Evolutionary conservation across 768 basidiomycete genomes (phyloP).

Genomic region (Guyanaporus albipodus): DNA sequence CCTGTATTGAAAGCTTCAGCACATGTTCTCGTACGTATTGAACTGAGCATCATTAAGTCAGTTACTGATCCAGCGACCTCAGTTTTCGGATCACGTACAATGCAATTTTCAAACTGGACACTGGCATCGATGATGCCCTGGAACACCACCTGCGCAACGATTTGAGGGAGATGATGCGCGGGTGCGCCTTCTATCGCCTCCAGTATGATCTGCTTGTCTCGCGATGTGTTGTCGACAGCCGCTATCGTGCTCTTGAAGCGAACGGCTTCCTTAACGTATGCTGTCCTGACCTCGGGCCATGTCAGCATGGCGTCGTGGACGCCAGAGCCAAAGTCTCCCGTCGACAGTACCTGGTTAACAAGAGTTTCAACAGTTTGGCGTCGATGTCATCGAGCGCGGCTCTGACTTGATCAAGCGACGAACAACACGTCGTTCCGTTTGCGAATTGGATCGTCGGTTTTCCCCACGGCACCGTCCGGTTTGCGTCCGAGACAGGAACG

Average conservation of each 20-base stretch:
- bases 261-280: slow-evolving; percentile 24
- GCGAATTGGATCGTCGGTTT: slow-evolving; percentile 13
- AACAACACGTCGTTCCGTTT: slow-evolving; percentile 25
- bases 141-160: slow-evolving; percentile 20
- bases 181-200: slow-evolving; percentile 17
- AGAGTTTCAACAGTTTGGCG: slow-evolving; percentile 15
- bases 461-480: slow-evolving; percentile 23
- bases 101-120: slow-evolving; percentile 21
- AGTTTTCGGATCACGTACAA: slow-evolving; percentile 11
- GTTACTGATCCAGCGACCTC: neutral
- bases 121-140: slow-evolving; percentile 21
- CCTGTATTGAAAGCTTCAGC: too few relatives aligned
- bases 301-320: neutral
- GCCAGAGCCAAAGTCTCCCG: neutral
- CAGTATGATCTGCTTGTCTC: slow-evolving; percentile 19
- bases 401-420: slow-evolving; percentile 21
- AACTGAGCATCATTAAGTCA: slow-evolving; percentile 6
- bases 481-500: slow-evolving; percentile 14
- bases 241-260: slow-evolving; percentile 22
- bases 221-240: slow-evolving; percentile 9
- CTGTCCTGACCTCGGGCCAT: slow-evolving; percentile 3
- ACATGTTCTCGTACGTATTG: slow-evolving; percentile 2
- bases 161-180: slow-evolving; percentile 18
- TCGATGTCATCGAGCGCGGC: slow-evolving; percentile 17
- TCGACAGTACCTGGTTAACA: slow-evolving; percentile 16